Evolutionary conservation across 2,329 filamentous ascomycete genomes (phyloP).

Genomic region (Zymoseptoria ardabiliae): DNA sequence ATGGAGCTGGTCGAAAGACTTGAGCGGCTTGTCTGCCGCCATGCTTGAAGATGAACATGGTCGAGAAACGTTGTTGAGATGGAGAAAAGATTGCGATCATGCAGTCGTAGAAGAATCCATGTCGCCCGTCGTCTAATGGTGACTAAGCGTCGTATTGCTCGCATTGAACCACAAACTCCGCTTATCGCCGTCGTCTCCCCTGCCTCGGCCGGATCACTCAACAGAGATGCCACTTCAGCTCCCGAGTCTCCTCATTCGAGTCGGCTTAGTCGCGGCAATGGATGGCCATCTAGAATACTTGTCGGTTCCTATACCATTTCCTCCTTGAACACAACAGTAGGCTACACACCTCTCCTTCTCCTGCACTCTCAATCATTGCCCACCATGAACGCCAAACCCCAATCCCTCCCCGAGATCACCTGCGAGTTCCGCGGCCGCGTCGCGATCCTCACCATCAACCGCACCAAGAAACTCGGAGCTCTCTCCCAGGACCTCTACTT

Average conservation of each 20-base stretch:
- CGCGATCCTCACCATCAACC: slow-evolving; percentile 81
- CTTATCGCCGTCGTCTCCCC: not conserved
- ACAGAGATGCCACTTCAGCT: not conserved
- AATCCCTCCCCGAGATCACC: slow-evolving; percentile 11
- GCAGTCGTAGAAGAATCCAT: not conserved
- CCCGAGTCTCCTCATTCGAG: not conserved
- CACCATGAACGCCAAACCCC: slow-evolving; percentile 15
- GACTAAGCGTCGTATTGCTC: not conserved
- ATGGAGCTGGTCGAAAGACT: not conserved
- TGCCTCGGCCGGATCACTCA: not conserved
- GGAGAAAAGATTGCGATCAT: not conserved
- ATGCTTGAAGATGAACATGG: slow-evolving; percentile 23
- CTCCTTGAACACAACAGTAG: not conserved
- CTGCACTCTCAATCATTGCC: not conserved
- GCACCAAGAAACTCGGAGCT: slow-evolving; percentile 81
- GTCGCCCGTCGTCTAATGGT: not conserved
- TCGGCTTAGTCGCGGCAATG: not conserved
- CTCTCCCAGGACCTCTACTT: slow-evolving; percentile 61
- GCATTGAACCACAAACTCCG: not conserved
- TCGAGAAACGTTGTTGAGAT: not conserved
- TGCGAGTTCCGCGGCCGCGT: slow-evolving; percentile 61
- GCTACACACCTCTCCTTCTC: not conserved
- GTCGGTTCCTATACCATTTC: not conserved
- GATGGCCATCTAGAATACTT: not conserved
- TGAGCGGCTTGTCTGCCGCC: slow-evolving; percentile 13